These are phyloP conservation scores for Areca catechu DNA, from an alignment of 176 grass and related monocot genomes.

Conservation along the genomic window DNA sequence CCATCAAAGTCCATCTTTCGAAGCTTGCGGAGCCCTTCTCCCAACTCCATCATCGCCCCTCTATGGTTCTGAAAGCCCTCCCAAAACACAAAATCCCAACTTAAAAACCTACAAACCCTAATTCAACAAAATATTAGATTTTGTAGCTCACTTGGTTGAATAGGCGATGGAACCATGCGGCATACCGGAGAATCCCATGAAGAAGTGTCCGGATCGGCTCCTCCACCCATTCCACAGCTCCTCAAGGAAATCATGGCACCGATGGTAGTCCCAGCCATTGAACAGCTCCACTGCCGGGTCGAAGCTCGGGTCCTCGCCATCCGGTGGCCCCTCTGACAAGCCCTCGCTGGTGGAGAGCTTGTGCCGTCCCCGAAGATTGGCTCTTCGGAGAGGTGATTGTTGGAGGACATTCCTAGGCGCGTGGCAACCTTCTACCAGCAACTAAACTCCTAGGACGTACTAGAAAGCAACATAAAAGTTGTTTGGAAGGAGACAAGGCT, in stretches of 20 bases:
- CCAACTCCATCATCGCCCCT: conserved; percentile 88
- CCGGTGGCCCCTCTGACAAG: not conserved
- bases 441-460: too few relatives aligned
- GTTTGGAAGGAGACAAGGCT: too few relatives aligned
- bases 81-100: not conserved
- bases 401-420: too few relatives aligned
- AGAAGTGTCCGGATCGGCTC: conserved; percentile 67
- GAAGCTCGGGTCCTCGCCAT: conserved; percentile 17
- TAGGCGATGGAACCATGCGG: conserved; percentile 76
- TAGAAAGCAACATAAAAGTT: too few relatives aligned
- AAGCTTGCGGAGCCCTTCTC: conserved; percentile 85
- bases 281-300: conserved; percentile 58
- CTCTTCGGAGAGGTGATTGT: too few relatives aligned
- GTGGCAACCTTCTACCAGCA: too few relatives aligned
- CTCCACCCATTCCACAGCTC: conserved; percentile 79
- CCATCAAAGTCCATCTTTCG: conserved; percentile 39
- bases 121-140: not conserved
- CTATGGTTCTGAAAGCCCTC: conserved; percentile 50
- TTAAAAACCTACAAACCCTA: not conserved
- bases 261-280: conserved; percentile 63
- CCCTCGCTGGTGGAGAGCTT: conserved; percentile 36
- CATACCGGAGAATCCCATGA: conserved; percentile 67
- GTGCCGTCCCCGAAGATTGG: conserved; percentile 30
- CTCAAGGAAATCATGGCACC: conserved; percentile 83
- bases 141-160: conserved; percentile 48